Evolutionary conservation across 2,329 filamentous ascomycete genomes (phyloP).

Genomic region (Pseudogymnoascus verrucosus): DNA sequence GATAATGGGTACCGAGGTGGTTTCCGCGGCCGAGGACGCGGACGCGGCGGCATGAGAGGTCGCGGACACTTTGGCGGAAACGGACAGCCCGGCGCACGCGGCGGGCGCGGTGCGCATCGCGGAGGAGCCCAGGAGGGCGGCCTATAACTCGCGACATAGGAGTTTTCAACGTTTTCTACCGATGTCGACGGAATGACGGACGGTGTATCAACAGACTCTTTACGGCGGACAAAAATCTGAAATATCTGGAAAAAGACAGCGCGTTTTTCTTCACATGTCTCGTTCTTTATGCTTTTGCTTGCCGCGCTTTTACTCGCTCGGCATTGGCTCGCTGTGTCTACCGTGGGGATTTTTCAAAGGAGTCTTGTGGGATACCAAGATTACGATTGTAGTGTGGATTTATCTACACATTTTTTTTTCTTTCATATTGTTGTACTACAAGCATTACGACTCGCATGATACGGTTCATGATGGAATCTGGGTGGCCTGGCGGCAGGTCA

Average conservation of each 20-base stretch:
- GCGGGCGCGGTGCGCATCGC: slow-evolving; percentile 24
- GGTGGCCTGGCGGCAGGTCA: not conserved
- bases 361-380: slow-evolving; percentile 4
- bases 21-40: slow-evolving; percentile 72
- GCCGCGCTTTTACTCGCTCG: not conserved
- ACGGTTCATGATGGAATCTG: slow-evolving; percentile 4
- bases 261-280: slow-evolving; percentile 6
- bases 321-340: not conserved
- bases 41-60: slow-evolving; percentile 42
- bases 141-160: slow-evolving; percentile 16
- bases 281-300: slow-evolving; percentile 3
- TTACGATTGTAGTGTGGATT: slow-evolving; percentile 11
- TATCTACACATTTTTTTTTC: slow-evolving; percentile 15
- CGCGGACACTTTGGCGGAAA: slow-evolving; percentile 18
- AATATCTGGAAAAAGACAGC: slow-evolving; percentile 8
- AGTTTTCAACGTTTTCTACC: not conserved
- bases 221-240: not conserved
- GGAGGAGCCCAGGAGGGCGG: slow-evolving; percentile 12
- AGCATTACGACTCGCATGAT: slow-evolving; percentile 22
- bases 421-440: slow-evolving; percentile 17
- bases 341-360: slow-evolving; percentile 2
- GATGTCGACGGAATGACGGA: not conserved
- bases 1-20: slow-evolving; percentile 70
- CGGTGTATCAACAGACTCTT: slow-evolving; percentile 7
- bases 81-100: slow-evolving; percentile 16